Conservation (phyloP, 1,139 yeast genomes). For the Pichia sp. region DNA sequence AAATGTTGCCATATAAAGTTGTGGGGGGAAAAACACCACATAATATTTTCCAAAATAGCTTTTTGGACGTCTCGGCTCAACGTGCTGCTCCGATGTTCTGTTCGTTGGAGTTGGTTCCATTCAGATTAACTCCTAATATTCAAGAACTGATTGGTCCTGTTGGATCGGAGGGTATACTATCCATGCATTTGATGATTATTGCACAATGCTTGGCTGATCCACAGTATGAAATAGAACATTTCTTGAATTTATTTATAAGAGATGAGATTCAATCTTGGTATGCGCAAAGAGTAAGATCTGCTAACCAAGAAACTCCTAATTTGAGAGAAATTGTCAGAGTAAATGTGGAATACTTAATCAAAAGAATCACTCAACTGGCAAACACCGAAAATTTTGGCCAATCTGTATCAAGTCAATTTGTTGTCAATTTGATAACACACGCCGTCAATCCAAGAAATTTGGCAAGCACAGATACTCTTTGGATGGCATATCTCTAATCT, state of each 20-base stretch:
- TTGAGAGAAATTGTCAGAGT: constrained; percentile 81
- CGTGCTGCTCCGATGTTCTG: constrained; percentile 83
- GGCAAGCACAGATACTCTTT: constrained; percentile 87
- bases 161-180: constrained; percentile 84
- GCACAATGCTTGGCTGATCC: constrained; percentile 89
- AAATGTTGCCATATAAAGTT: constrained; percentile 86
- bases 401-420: constrained; percentile 85
- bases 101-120: constrained; percentile 93
- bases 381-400: constrained; percentile 56
- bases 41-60: constrained; percentile 49
- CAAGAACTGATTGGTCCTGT: constrained; percentile 93
- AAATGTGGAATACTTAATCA: constrained; percentile 81
- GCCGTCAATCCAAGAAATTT: constrained; percentile 95
- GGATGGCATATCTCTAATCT: constrained; percentile 85
- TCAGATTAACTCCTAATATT: constrained; percentile 92
- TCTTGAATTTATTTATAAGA: constrained; percentile 84
- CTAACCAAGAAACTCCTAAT: constrained; percentile 67
- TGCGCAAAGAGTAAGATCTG: constrained; percentile 71
- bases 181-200: constrained; percentile 79
- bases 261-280: constrained; percentile 96
- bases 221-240: constrained; percentile 83
- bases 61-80: constrained; percentile 54
- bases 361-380: constrained; percentile 65
- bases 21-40: constrained; percentile 47
- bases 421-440: constrained; percentile 84